Conservation (phyloP, 2,329 filamentous ascomycete species). For the Xenosphaeropsis pyriputrescens region DNA sequence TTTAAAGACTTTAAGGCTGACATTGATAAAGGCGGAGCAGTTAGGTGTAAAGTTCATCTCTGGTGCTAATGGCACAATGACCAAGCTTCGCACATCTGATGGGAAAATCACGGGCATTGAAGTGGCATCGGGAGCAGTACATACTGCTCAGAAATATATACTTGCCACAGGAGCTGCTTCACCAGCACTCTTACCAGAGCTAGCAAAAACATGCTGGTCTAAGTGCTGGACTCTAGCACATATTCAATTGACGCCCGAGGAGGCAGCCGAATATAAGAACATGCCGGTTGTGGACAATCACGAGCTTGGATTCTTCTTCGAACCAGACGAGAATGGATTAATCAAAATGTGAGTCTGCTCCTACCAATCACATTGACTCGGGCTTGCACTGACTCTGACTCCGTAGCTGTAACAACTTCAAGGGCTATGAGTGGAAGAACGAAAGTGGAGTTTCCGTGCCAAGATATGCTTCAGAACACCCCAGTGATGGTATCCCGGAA, state of each 20-base stretch:
- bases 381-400: too few relatives aligned
- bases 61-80: background rate
- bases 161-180: background rate
- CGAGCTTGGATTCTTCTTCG: constrained; percentile 28
- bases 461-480: constrained; percentile 14
- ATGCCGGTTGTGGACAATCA: background rate
- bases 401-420: too few relatives aligned
- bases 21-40: background rate
- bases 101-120: background rate
- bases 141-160: background rate
- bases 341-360: constrained; percentile 21
- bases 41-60: background rate
- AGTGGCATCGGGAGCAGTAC: background rate
- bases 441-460: constrained; percentile 4
- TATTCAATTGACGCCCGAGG: background rate
- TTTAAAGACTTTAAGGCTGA: constrained; percentile 3
- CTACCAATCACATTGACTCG: too few relatives aligned
- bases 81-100: background rate
- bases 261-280: background rate
- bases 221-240: background rate
- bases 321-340: constrained; percentile 28
- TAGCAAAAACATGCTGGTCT: background rate
- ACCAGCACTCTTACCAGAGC: background rate
- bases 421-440: background rate
- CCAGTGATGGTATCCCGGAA: constrained; percentile 20